These are phyloP conservation scores for Rhodotorula sp. DNA, from an alignment of 1,284 basidiomycete genomes.

Conservation along the genomic window DNA sequence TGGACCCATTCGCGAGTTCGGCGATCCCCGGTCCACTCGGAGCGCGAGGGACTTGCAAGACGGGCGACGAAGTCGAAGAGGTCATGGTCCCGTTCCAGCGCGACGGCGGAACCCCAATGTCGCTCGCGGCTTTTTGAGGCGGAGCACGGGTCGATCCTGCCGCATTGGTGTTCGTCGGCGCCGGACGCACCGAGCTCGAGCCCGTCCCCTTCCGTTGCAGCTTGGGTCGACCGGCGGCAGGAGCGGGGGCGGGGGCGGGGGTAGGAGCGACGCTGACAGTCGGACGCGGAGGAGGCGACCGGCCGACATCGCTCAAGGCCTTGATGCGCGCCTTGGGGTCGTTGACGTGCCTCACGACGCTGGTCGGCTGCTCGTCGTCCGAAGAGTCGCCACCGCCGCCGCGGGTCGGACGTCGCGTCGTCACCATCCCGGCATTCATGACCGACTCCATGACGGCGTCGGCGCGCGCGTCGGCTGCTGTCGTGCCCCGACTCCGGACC, in stretches of 20 bases:
- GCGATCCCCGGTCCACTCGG: conserved; percentile 18
- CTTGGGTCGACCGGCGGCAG: not conserved
- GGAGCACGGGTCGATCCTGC: conserved; percentile 18
- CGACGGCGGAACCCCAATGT: conserved; percentile 22
- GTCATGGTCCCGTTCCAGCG: conserved; percentile 8
- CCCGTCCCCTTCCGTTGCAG: conserved; percentile 21
- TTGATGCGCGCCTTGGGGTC: conserved; percentile 35
- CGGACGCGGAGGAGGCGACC: not conserved
- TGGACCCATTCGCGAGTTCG: conserved; percentile 3
- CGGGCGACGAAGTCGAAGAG: not conserved
- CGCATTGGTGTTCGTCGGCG: not conserved
- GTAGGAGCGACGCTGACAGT: not conserved
- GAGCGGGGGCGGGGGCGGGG: not conserved
- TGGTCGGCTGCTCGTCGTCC: conserved; percentile 36
- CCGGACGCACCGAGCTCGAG: conserved; percentile 16
- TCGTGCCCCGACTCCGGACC: not conserved
- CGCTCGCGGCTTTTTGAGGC: conserved; percentile 35
- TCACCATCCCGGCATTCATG: conserved; percentile 14
- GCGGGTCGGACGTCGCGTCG: not conserved
- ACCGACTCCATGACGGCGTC: conserved; percentile 13
- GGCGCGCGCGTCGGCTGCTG: not conserved
- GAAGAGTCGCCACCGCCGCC: conserved; percentile 9
- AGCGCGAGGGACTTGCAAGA: conserved; percentile 5
- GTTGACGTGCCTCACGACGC: conserved; percentile 39
- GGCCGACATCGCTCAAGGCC: conserved; percentile 35